Evolutionary conservation across 306 rosid genomes (phyloP).

Genomic region (Canavalia ensiformis): DNA sequence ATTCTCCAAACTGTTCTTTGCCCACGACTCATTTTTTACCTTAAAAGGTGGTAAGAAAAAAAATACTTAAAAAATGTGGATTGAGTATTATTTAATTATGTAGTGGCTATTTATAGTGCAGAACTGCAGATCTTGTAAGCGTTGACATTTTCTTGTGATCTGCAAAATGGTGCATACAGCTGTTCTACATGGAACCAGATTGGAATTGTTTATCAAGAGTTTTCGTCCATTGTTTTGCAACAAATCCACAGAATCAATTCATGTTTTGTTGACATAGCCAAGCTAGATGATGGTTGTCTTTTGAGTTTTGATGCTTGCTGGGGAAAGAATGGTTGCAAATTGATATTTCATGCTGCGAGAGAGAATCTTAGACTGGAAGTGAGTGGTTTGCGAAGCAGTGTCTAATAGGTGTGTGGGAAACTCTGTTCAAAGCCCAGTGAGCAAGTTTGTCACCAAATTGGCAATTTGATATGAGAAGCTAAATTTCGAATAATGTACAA

Average conservation of each 20-base stretch:
- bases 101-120: neutral
- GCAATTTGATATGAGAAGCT: neutral
- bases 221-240: slow-evolving; percentile 4
- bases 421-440: neutral
- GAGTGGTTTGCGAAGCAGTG: neutral
- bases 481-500: neutral
- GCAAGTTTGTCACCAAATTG: neutral
- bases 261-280: neutral
- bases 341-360: neutral
- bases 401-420: neutral
- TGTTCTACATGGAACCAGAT: neutral
- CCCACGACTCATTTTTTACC: slow-evolving; percentile 13
- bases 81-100: neutral
- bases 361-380: neutral
- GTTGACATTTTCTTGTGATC: neutral
- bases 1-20: slow-evolving; percentile 35
- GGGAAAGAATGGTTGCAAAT: neutral
- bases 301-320: neutral
- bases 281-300: slow-evolving; percentile 17
- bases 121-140: neutral
- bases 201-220: neutral
- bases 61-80: slow-evolving; percentile 22
- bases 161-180: neutral
- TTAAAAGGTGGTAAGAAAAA: neutral
- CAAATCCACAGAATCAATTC: slow-evolving; percentile 22